Conservation (phyloP, 805 yeast genomes). For the Wickerhamomyces mucosus region DNA sequence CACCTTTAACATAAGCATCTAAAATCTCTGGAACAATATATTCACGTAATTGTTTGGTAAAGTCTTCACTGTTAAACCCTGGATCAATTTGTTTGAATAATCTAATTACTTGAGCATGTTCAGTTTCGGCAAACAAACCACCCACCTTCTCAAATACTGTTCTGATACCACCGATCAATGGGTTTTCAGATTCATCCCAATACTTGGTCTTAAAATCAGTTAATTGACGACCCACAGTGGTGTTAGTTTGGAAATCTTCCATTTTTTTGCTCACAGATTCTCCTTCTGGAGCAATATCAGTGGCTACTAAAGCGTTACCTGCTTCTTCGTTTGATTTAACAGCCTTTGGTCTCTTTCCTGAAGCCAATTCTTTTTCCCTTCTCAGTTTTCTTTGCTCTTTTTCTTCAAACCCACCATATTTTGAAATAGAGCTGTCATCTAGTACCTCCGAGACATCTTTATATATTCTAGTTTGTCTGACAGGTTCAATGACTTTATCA, state of each 20-base stretch:
- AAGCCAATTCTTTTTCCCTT: constrained; percentile 52
- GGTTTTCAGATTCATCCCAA: constrained; percentile 94
- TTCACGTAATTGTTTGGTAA: constrained; percentile 77
- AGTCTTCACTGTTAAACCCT: constrained; percentile 65
- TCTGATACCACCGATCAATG: constrained; percentile 72
- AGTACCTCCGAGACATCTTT: constrained; percentile 82
- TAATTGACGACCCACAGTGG: constrained; percentile 58
- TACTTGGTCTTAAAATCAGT: constrained; percentile 50
- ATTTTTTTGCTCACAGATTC: constrained; percentile 57
- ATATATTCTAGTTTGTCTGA: constrained; percentile 80
- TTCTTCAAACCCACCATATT: constrained; percentile 87
- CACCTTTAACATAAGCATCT: constrained; percentile 93
- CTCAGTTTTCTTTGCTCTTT: constrained; percentile 73
- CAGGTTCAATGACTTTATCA: constrained; percentile 88
- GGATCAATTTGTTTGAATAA: constrained; percentile 88
- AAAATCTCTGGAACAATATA: constrained; percentile 90
- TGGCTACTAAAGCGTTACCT: constrained; percentile 73
- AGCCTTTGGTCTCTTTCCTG: constrained; percentile 54
- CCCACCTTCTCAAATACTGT: constrained; percentile 72
- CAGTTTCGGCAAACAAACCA: constrained; percentile 84
- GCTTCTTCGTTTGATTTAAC: constrained; percentile 75
- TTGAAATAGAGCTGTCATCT: constrained; percentile 81
- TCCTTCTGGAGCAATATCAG: constrained; percentile 68
- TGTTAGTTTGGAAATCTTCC: constrained; percentile 56
- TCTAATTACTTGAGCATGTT: constrained; percentile 84